These are phyloP conservation scores for Malus asiatica DNA, from an alignment of 306 rosid species.

Conservation along the genomic window DNA sequence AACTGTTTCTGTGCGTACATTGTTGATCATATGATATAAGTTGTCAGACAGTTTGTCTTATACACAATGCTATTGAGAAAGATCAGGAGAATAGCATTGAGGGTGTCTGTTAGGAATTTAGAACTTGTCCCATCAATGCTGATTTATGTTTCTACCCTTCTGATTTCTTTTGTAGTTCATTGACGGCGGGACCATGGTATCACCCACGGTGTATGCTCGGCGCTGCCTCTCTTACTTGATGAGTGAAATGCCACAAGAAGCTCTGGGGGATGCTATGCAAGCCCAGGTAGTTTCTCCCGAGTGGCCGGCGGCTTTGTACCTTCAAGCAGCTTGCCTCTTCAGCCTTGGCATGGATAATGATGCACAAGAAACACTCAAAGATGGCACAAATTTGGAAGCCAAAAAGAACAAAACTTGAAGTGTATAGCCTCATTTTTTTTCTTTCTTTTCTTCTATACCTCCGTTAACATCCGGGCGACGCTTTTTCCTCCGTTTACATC, in stretches of 20 bases:
- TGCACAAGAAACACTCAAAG: constrained; percentile 87
- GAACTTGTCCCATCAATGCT: neutral
- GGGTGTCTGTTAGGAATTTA: neutral
- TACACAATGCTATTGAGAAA: neutral
- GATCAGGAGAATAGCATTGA: neutral
- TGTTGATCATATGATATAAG: neutral
- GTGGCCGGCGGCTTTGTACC: constrained; percentile 88
- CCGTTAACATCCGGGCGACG: neutral
- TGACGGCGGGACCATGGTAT: constrained; percentile 91
- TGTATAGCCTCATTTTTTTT: constrained; percentile 25
- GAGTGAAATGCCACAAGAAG: constrained; percentile 72
- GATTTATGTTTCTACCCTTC: neutral
- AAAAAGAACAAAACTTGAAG: constrained; percentile 46
- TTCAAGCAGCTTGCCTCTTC: constrained; percentile 88
- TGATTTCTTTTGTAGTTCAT: constrained; percentile 51
- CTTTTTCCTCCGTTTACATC: neutral
- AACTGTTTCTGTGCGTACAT: neutral
- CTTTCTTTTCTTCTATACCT: neutral
- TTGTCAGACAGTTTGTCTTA: neutral
- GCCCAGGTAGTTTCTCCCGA: constrained; percentile 89
- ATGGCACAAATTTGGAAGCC: constrained; percentile 80
- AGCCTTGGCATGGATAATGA: constrained; percentile 85
- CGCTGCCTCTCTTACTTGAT: constrained; percentile 81
- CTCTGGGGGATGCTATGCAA: constrained; percentile 91
- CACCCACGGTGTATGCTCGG: constrained; percentile 88